phyloP scores from a whole-genome alignment of 1,284 basidiomycete species.

The Naganishia liquefaciens region DNA sequence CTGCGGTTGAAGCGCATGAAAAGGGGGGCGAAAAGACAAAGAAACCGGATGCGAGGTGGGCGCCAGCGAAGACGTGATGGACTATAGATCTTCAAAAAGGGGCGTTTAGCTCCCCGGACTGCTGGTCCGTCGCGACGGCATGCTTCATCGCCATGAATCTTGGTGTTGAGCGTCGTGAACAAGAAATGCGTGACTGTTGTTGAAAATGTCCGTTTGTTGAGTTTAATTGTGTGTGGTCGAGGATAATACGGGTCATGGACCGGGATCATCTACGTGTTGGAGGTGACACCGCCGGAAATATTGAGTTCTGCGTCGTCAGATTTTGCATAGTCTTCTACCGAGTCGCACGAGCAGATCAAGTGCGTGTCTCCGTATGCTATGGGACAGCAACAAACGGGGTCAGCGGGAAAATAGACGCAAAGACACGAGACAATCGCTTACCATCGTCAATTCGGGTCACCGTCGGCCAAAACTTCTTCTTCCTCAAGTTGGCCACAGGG shows the following conservation, averaged over 20 bases:
- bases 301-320: constrained; percentile 41
- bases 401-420: not conserved
- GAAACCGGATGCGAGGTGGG: not conserved
- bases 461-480: constrained; percentile 92
- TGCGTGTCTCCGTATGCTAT: constrained; percentile 52
- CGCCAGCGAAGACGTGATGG: not conserved
- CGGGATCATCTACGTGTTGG: constrained; percentile 34
- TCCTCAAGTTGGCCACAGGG: constrained; percentile 72
- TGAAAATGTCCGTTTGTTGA: constrained; percentile 22
- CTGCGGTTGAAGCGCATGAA: constrained; percentile 29
- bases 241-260: not conserved
- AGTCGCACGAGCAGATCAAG: constrained; percentile 75
- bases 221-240: not conserved
- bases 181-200: not conserved
- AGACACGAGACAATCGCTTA: constrained; percentile 53
- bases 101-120: too few relatives aligned
- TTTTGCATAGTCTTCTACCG: constrained; percentile 69
- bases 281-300: constrained; percentile 30
- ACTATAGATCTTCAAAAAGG: constrained; percentile 1
- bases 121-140: too few relatives aligned
- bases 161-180: constrained; percentile 7
- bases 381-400: not conserved
- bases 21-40: constrained; percentile 15
- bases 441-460: constrained; percentile 88
- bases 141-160: too few relatives aligned